Percentiles rank a stretch among this genome's conserved stretches.
Evolutionary conservation across 2,329 filamentous ascomycete genomes (phyloP).

Genomic region (Cladosporium colombiae): DNA sequence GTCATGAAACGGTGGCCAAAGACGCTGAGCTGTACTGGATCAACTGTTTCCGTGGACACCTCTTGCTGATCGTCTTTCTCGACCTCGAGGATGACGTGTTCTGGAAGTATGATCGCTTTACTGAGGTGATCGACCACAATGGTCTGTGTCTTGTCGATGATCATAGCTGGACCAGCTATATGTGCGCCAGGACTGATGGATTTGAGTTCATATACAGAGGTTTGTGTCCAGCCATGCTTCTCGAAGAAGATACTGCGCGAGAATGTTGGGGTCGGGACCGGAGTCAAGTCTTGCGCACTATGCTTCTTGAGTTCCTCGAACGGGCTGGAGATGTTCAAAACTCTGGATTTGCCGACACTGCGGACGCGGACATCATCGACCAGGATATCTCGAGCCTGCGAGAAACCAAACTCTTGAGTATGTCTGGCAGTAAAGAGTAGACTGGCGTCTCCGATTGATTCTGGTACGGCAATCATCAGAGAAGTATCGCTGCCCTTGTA

Average conservation of each 20-base stretch:
- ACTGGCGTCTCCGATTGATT: constrained; percentile 36
- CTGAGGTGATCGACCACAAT: constrained; percentile 45
- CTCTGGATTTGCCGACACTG: constrained; percentile 26
- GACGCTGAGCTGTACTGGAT: constrained; percentile 55
- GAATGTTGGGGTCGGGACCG: constrained; percentile 55
- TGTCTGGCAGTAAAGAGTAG: constrained; percentile 42
- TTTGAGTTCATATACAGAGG: constrained; percentile 50
- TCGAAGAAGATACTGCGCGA: constrained; percentile 77
- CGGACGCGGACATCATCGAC: constrained; percentile 43
- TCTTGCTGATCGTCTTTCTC: constrained; percentile 46
- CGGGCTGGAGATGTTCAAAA: constrained; percentile 56
- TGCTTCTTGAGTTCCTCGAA: constrained; percentile 79
- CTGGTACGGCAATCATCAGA: constrained; percentile 48
- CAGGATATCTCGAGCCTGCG: constrained; percentile 40
- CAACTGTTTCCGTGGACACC: constrained; percentile 25
- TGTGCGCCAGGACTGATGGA: constrained; percentile 26
- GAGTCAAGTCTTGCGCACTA: constrained; percentile 62
- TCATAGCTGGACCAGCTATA: constrained; percentile 36
- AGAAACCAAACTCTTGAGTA: constrained; percentile 46
- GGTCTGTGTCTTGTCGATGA: constrained; percentile 48
- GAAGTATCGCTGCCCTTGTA: constrained; percentile 55
- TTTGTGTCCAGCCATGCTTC: constrained; percentile 68
- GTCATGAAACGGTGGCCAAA: constrained; percentile 61
- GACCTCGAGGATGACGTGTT: constrained; percentile 65
- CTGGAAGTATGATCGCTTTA: constrained; percentile 40